Base-by-base conservation (phyloP, 441 rosid species). In the Pelargonium australe region DNA sequence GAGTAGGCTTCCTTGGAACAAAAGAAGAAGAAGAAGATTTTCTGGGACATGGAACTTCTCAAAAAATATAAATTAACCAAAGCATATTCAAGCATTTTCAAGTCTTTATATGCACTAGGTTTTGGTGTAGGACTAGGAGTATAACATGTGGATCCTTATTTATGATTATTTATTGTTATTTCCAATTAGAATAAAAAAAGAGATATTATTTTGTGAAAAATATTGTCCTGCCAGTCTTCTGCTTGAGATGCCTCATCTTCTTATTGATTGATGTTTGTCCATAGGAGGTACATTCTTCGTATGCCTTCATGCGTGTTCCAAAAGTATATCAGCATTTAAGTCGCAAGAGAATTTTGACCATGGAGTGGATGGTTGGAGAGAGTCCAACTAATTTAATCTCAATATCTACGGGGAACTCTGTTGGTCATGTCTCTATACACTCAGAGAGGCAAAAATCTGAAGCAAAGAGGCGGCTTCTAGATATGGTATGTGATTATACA, bases 311-410 rank as follows among this genome's bases (percentile, higher is more conserved):
- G 57, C 74, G 77, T 53, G 85, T 85, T 77, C 98, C 98, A 70
- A 91, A 86, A 81, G 82, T 94, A 63, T 82, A 75, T 74, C 76
- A 71, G 64, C 79, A 88, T 81, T 78, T 94, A 76, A 86, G 80
- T 55, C 75, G 89, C 65, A 94, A 89, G 85, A 84, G 95, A 81
- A 89, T 91, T 77, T 80, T 91, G 82, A 94, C 98, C n/a, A 88
- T 94, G 98, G 98, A 94, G 78, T 94, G 98, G 98, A 88, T 94
- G 70, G 88, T 58, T 76, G 98, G 98, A 55, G 97, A 91, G 72
- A 89, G 93, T 78, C 88, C 97, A 70, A 88, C 86, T 19, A 88
- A 85, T 82, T 80, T 94, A 73, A 70, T 85, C 66, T 65, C 89
- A 51, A 14, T 81, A 71, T 77, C 92, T 66, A 68, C 81, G 58